Evolutionary conservation across 345 rosid genomes (phyloP).

Genomic region (Populus ilicifolia): DNA sequence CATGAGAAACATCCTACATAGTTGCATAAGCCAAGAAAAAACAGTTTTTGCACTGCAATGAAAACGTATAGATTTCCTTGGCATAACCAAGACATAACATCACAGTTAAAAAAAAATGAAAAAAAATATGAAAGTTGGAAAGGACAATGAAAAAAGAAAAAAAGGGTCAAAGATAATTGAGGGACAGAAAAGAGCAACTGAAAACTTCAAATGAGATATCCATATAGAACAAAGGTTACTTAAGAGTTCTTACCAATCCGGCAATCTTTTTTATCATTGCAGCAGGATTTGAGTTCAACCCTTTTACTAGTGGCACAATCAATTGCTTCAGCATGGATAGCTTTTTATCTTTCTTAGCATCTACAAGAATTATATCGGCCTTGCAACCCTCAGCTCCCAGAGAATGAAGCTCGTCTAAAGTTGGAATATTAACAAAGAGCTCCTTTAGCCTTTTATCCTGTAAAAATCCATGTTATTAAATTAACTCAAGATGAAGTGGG

Average conservation of each 20-base stretch:
- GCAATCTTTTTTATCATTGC: slow-evolving; percentile 86
- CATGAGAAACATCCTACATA: not conserved
- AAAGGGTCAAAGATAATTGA: not conserved
- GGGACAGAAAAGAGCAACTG: not conserved
- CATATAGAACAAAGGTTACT: slow-evolving; percentile 7
- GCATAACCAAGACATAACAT: not conserved
- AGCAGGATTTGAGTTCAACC: slow-evolving; percentile 84
- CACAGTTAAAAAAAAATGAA: not conserved
- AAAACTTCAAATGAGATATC: not conserved
- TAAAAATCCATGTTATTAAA: not conserved
- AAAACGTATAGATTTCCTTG: not conserved
- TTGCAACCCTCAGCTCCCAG: slow-evolving; percentile 67
- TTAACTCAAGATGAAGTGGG: slow-evolving; percentile 4
- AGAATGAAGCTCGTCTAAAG: slow-evolving; percentile 81
- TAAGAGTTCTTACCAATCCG: slow-evolving; percentile 63
- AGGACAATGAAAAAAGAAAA: not conserved
- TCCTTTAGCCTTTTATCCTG: slow-evolving; percentile 90
- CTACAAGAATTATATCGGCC: slow-evolving; percentile 84
- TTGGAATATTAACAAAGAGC: slow-evolving; percentile 62
- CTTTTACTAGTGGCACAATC: slow-evolving; percentile 68
- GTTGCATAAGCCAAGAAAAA: not conserved
- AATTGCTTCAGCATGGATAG: slow-evolving; percentile 82
- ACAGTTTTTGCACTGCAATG: not conserved
- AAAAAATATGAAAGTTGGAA: not conserved
- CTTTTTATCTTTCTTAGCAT: slow-evolving; percentile 78